phyloP scores from a whole-genome alignment of 768 basidiomycete genomes.

The Phaffia tasmanica region DNA sequence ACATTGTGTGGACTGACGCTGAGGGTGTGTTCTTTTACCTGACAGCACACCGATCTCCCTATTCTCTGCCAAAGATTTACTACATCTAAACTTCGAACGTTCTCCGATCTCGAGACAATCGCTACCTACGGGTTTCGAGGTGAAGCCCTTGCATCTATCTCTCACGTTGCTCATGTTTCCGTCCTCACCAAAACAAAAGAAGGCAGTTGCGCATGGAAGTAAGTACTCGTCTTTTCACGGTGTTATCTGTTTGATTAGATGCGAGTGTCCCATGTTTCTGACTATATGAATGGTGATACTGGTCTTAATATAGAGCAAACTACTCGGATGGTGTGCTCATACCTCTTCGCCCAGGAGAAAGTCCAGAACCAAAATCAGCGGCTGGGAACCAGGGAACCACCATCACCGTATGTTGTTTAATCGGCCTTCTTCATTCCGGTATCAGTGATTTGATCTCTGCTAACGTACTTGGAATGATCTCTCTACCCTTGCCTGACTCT shows the following conservation, averaged over 20 bases:
- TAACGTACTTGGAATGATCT: not conserved
- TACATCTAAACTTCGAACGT: slow-evolving; percentile 79
- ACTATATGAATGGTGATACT: not conserved
- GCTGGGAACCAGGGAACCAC: slow-evolving; percentile 93
- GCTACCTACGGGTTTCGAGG: slow-evolving; percentile 93
- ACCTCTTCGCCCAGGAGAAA: slow-evolving; percentile 58
- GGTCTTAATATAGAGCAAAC: slow-evolving; percentile 48
- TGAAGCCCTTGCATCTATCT: slow-evolving; percentile 91
- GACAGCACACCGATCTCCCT: slow-evolving; percentile 72
- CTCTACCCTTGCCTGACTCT: not conserved
- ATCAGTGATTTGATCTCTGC: not conserved
- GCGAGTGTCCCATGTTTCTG: not conserved
- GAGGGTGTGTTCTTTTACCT: not conserved
- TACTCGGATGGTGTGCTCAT: slow-evolving; percentile 69
- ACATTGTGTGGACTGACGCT: not conserved
- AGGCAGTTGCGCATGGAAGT: slow-evolving; percentile 89
- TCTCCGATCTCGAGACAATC: slow-evolving; percentile 71
- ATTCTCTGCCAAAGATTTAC: slow-evolving; percentile 90
- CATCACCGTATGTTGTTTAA: slow-evolving; percentile 51
- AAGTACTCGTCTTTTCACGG: slow-evolving; percentile 36
- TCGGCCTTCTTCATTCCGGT: not conserved
- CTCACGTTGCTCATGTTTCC: slow-evolving; percentile 77
- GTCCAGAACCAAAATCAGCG: slow-evolving; percentile 68
- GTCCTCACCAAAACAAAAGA: slow-evolving; percentile 80
- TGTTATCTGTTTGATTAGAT: not conserved